Base-by-base conservation (phyloP, 192 early-diverging fungal genomes). In the Dispira parvispora region DNA sequence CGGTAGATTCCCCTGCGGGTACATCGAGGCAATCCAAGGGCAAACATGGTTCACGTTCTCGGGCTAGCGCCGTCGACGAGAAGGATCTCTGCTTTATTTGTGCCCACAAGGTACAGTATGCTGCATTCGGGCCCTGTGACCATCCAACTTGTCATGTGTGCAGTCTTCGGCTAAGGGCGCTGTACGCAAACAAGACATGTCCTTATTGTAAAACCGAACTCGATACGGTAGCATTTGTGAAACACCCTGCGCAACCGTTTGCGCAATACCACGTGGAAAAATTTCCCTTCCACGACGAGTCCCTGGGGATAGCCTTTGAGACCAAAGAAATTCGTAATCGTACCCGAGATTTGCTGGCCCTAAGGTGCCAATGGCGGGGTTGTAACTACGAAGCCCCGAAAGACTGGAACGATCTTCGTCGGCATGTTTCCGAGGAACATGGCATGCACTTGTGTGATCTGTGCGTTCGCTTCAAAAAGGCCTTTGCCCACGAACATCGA, bases 81-180 rank as follows among this genome's bases (percentile, higher is more conserved):
- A 60, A 64, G 13, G 69, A 73, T 13, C 64, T 74, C 5, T 98
- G 94, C 73, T 84, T 89, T 68, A 98, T 98, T 68, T 98, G 94
- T 67, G 84, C 94, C 0, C 86, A 92, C 23, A 76, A 81, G 0
- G 81, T 96, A 23, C 70, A 71, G 23, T 88, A 80, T 55, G 90
- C 86, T 69, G 88, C 92, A 9, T 73, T 98, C 42, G 85, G 89
- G 2, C 79, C 82, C 55, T 98, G 94, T 69, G 88, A 96, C 65
- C 94, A 98, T 70, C 77, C 83, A n/a, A 87, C 89, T 0, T 98
- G 95, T 71, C 91, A 94, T 63, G 70, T 88, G 18, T 98, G 95
- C 69, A 87, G 83, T n/a, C 74, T 98, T 28, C 78, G 95, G 43
- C 73, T 98, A 46, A 79, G 95, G 46, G 87, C 89, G 18, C 72